These are phyloP conservation scores for Porcisia deanei DNA, from an alignment of 208 protist species.

Conservation along the genomic window DNA sequence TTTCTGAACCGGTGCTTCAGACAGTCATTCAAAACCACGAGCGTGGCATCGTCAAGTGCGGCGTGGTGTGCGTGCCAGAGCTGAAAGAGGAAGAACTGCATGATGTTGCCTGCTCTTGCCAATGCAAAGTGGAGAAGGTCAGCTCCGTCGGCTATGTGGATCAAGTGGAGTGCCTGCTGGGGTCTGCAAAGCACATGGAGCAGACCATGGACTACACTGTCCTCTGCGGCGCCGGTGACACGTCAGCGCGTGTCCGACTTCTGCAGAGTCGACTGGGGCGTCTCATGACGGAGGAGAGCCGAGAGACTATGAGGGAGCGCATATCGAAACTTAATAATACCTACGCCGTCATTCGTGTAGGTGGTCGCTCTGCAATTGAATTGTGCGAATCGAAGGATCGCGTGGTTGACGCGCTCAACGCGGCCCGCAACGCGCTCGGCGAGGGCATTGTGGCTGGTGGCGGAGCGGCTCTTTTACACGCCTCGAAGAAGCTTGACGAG, in stretches of 20 bases:
- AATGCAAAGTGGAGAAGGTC: constrained; percentile 92
- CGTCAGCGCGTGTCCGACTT: constrained; percentile 90
- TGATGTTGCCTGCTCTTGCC: constrained; percentile 98
- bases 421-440: constrained; percentile 97
- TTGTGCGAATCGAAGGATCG: constrained; percentile 99
- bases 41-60: constrained; percentile 93
- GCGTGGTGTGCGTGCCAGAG: constrained; percentile 95
- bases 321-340: constrained; percentile 77
- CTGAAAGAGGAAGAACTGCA: constrained; percentile 98
- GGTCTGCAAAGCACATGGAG: constrained; percentile 50
- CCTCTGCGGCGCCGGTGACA: constrained; percentile 79
- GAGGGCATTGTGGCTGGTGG: constrained; percentile 99
- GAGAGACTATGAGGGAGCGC: constrained; percentile 96
- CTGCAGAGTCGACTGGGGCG: constrained; percentile 92
- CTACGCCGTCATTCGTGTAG: constrained; percentile 97
- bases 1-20: constrained; percentile 79
- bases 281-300: constrained; percentile 95
- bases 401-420: constrained; percentile 99
- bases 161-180: constrained; percentile 65
- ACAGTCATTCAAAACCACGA: constrained; percentile 95
- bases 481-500: constrained; percentile 90
- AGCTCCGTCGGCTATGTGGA: constrained; percentile 65
- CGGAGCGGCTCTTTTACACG: constrained; percentile 97
- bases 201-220: constrained; percentile 98
- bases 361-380: constrained; percentile 98